Conservation (phyloP, 805 yeast genomes). For the Wickerhamiella lipophila region DNA sequence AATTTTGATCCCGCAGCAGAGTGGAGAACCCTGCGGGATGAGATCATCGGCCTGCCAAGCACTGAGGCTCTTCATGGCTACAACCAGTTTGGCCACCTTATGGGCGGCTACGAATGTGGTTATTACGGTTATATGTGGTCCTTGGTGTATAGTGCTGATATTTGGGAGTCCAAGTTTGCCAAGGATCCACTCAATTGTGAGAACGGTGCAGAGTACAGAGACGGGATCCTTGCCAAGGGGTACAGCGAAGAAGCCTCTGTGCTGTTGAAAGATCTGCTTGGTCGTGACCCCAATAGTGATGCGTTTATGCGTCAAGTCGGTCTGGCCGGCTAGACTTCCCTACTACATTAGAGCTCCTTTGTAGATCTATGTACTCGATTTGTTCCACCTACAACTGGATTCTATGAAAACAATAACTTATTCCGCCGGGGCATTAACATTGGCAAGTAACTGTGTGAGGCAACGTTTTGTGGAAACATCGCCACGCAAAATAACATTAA, state of each 20-base stretch:
- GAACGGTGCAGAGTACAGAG: conserved; percentile 57
- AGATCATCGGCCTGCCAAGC: conserved; percentile 29
- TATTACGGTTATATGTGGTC: conserved; percentile 84
- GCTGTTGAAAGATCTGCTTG: conserved; percentile 50
- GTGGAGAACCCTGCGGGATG: conserved; percentile 58
- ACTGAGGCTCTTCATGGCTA: conserved; percentile 13
- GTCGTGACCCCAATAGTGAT: conserved; percentile 59
- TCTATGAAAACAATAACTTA: not conserved
- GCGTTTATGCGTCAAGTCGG: conserved; percentile 66
- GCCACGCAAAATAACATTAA: conserved; percentile 63
- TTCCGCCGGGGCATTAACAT: conserved; percentile 29
- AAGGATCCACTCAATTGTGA: conserved; percentile 50
- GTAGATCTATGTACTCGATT: not conserved
- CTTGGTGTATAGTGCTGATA: conserved; percentile 73
- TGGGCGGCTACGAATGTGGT: conserved; percentile 77
- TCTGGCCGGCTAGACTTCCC: not conserved
- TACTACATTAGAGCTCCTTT: too few relatives aligned
- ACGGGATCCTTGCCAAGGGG: conserved; percentile 55
- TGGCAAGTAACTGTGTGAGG: conserved; percentile 65
- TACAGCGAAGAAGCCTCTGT: conserved; percentile 61
- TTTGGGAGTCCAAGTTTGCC: conserved; percentile 58
- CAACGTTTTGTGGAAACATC: conserved; percentile 83
- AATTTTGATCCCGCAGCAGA: conserved; percentile 38
- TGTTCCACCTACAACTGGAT: not conserved
- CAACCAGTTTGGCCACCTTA: conserved; percentile 41